Evolutionary conservation across 257 asterid species (phyloP), one percentile per base, ranked within the genome.

Genomic region (Solanum ossicruentum): DNA sequence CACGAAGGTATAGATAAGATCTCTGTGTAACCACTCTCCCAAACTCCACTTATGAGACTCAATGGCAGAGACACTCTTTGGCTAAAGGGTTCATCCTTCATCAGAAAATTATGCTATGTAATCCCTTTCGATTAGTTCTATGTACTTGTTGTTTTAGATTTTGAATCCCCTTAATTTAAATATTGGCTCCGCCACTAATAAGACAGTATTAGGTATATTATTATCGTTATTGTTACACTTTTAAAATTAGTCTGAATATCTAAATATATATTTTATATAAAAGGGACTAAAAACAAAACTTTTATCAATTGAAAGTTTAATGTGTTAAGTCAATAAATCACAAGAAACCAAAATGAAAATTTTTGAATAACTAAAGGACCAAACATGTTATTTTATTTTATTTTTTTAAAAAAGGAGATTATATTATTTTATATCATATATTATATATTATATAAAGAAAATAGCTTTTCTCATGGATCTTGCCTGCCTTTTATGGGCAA

Each of bases 381-480:
- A 18, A 39, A 32, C 41, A 17, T 7, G 1, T 0, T 15, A 7
- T 32, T 32, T 32, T 32, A 2, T 32, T 32, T 32, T 32, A 32
- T 32, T 32, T 32, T 32, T 32, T 32, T 32, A 32, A 32, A 32
- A 32, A 3, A 32, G 36, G 36, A 32, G 36, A 32, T 2, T 32
- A 32, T 32, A 32, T 32, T 32, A 28, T 28, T 2, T 28, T 28
- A 32, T 28, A 28, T 28, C 32, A 36, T 28, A 26, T 26, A 28
- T 28, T 28, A 36, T 36, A 36, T 36, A 36, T 60, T 51, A 77
- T 16, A 26, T 16, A 75, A 13, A 49, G 60, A 57, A 26, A 9
- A 88, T 57, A 72, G 85, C 91, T 87, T 21, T 84, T 79, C 85
- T 85, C 88, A 58, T 75, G 91, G 90, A 89, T 87, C 91, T 89